Percentiles rank a stretch among this genome's conserved stretches.
Conservation (phyloP, 106 monocot genomes). For the Xerophyta viscosa region DNA sequence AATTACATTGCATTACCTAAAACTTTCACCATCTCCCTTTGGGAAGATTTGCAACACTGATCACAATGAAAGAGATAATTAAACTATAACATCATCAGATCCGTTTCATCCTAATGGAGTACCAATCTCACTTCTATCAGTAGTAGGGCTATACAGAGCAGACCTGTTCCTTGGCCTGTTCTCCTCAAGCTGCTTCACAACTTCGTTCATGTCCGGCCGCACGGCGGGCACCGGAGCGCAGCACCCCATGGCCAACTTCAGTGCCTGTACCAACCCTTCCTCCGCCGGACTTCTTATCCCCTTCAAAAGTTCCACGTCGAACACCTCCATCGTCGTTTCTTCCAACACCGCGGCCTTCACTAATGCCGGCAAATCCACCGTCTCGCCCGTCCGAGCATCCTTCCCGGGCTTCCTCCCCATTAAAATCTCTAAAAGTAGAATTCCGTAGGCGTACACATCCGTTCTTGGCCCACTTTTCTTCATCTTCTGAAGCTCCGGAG, state of each 20-base stretch:
- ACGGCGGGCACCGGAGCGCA: constrained; percentile 76
- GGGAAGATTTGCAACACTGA: too few relatives aligned
- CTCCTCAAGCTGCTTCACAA: constrained; percentile 87
- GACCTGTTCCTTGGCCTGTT: constrained; percentile 81
- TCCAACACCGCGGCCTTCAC: constrained; percentile 92
- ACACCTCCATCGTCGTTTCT: constrained; percentile 80
- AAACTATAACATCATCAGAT: background rate
- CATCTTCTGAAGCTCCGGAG: constrained; percentile 82
- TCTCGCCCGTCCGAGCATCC: constrained; percentile 19
- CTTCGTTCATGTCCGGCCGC: constrained; percentile 81
- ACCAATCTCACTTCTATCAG: constrained; percentile 57
- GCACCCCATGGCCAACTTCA: constrained; percentile 97
- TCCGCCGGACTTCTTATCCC: constrained; percentile 58
- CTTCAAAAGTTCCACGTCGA: constrained; percentile 70
- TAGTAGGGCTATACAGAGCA: constrained; percentile 64
- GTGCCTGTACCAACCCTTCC: constrained; percentile 71
- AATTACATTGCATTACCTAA: too few relatives aligned
- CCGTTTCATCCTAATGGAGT: constrained; percentile 42
- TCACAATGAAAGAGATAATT: background rate
- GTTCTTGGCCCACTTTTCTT: constrained; percentile 54
- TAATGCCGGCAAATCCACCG: constrained; percentile 49
- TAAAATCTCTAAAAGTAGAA: constrained; percentile 66
- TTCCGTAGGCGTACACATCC: constrained; percentile 76
- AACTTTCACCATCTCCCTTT: too few relatives aligned
- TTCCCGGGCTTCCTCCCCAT: constrained; percentile 78